phyloP scores from a whole-genome alignment of 176 grass and related monocot genomes.

The Lolium multiflorum region DNA sequence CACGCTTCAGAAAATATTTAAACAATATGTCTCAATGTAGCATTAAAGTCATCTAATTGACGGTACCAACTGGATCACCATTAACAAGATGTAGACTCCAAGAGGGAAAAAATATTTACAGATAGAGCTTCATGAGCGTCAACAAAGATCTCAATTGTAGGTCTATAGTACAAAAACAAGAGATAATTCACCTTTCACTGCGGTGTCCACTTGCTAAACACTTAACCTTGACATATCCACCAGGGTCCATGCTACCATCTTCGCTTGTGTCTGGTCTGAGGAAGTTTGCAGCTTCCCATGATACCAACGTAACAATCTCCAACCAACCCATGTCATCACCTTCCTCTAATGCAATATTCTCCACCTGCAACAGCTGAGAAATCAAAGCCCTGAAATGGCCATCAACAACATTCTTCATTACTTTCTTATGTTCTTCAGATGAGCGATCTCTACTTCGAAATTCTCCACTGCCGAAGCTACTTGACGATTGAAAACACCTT shows the following conservation, averaged over 20 bases:
- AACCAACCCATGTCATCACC: slow-evolving; percentile 79
- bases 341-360: slow-evolving; percentile 68
- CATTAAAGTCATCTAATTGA: slow-evolving; percentile 37
- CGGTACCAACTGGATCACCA: slow-evolving; percentile 14
- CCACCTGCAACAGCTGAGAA: slow-evolving; percentile 82
- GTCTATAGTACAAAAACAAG: slow-evolving; percentile 34
- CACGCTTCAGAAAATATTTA: slow-evolving; percentile 42
- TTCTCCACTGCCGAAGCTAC: slow-evolving; percentile 79
- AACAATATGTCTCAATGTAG: slow-evolving; percentile 32
- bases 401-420: slow-evolving; percentile 81
- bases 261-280: slow-evolving; percentile 86
- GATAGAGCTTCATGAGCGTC: slow-evolving; percentile 22
- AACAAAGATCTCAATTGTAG: slow-evolving; percentile 27
- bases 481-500: slow-evolving; percentile 56
- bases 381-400: slow-evolving; percentile 93
- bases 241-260: slow-evolving; percentile 89
- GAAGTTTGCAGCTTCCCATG: slow-evolving; percentile 89
- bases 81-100: slow-evolving; percentile 6
- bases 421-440: slow-evolving; percentile 78
- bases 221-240: slow-evolving; percentile 92
- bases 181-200: slow-evolving; percentile 74
- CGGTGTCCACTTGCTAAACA: slow-evolving; percentile 81
- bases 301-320: slow-evolving; percentile 86
- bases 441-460: slow-evolving; percentile 57
- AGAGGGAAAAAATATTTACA: not conserved